phyloP scores from a whole-genome alignment of 2,329 filamentous ascomycete genomes.

The Teratosphaeriaceae sp. region DNA sequence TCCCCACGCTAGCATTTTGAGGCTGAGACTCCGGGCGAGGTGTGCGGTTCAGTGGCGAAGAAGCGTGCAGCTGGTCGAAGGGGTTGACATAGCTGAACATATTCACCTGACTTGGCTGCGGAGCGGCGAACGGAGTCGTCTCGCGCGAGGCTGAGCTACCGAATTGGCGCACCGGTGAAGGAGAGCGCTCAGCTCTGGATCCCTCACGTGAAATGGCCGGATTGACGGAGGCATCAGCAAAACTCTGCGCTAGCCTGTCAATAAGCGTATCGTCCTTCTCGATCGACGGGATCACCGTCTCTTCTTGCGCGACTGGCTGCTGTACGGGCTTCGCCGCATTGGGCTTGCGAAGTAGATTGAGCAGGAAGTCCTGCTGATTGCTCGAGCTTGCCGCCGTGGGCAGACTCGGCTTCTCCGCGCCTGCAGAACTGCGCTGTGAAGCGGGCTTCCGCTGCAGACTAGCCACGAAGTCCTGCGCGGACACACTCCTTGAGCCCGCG shows the following conservation, averaged over 20 bases:
- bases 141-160: conserved; percentile 22
- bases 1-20: conserved; percentile 8
- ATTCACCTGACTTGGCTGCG: conserved; percentile 31
- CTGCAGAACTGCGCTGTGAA: conserved; percentile 20
- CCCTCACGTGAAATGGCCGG: conserved; percentile 29
- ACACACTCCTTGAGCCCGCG: conserved; percentile 30
- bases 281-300: conserved; percentile 7
- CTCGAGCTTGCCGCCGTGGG: conserved; percentile 20
- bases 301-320: conserved; percentile 3
- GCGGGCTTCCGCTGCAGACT: conserved; percentile 47
- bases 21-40: conserved; percentile 37
- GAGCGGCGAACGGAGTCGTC: conserved; percentile 33
- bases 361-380: conserved; percentile 76
- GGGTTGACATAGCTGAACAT: conserved; percentile 68
- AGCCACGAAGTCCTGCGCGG: conserved; percentile 52
- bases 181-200: conserved; percentile 14
- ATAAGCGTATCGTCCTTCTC: conserved; percentile 22
- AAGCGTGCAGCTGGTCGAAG: conserved; percentile 62
- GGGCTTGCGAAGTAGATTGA: conserved; percentile 73
- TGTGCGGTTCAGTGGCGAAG: conserved; percentile 55
- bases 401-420: conserved; percentile 12
- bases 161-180: conserved; percentile 24
- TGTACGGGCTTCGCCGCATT: conserved; percentile 29
- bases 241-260: conserved; percentile 38
- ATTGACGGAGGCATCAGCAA: conserved; percentile 37